Base-by-base conservation (phyloP, 768 basidiomycete genomes). In the Strobilomyces confusus region DNA sequence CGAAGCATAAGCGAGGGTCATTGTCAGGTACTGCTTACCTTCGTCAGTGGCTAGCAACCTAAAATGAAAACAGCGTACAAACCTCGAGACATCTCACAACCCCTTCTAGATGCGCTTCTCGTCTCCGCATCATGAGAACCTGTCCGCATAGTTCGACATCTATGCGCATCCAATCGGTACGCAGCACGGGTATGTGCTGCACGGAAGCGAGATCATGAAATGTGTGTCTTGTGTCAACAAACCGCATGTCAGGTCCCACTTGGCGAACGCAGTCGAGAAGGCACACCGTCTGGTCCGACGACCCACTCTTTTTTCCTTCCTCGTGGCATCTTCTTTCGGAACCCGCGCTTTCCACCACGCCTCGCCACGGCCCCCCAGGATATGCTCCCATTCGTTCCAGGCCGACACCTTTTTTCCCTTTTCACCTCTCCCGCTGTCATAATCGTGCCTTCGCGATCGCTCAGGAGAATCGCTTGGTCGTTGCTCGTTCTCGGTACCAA, bases 61-160 rank as follows among this genome's bases (percentile, higher is more conserved):
- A 49, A 52, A 49, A 44, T 47, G 40, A 51, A 62, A 38, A 25
- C 14, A 41, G 33, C 36, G 17, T 26, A 55, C 72, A 23, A 61
- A 79, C 87, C 63, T 80, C 73, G 32, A 89, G 73, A 60, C 81
- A 83, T 17, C 76, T 72, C 13, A 84, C 63, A 29, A 89, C 81
- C 62, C 87, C 85, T 49, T 72, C 73, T 33, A 92, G 72, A 66
- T 91, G 88, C 53, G 75, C 73, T 63, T 85, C 83, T 60, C 89
- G 77, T 40, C 89, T 73, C 32, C 72, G 73, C 81, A 89, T 81
- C 58, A 86, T 78, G 20, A 92, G 73, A 44, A 87, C 65, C 63
- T 91, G 85, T 5, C 86, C 87, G 62, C 85, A 85, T 15, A 92
- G 74, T 60, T 86, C 87, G 34, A 90, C 89, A 60, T 92, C 89